Evolutionary conservation across 306 rosid species (phyloP), one percentile per base, ranked within the genome.

Genomic region (Malus orientalis): DNA sequence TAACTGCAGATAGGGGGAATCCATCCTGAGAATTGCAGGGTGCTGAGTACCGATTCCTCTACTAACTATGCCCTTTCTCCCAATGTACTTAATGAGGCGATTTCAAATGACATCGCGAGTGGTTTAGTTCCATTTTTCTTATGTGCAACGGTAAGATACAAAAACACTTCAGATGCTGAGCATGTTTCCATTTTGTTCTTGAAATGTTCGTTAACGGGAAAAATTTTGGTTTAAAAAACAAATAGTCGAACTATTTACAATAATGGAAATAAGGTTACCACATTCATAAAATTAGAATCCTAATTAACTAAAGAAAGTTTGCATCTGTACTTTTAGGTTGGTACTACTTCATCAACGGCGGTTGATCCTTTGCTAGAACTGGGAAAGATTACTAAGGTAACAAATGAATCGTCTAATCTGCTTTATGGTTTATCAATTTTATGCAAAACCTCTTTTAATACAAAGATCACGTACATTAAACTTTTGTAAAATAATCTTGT

Each of bases 301-400:
- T 55, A 72, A 63, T 71, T 70, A 59, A 78, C 76, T 38, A 16
- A 62, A 25, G 65, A 55, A 64, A 32, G 67, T 78, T 55, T 79
- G 55, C 59, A 61, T 77, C 66, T 75, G 30, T 66, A 36, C 69
- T 38, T 85, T 53, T 84, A 94, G 98, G 93, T 92, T 67, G 96
- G 98, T 66, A 94, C 98, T 53, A 94, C 98, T 75, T 94, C 98
- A 49, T 94, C 98, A 76, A 87, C 98, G 27, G 95, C 97, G 9
- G 84, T 94, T 79, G 98, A 94, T 86, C 98, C 97, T 79, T 80
- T 94, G 74, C 85, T 79, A 62, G 84, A 81, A 64, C 71, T 94
- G 76, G 96, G 89, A 69, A 81, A 77, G 61, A 86, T 92, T 70
- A 89, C 92, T 42, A 92, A 86, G 97, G 98, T 94, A 75, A 80